Conservation (phyloP, 345 rosid species). For the Acer yangbiense region DNA sequence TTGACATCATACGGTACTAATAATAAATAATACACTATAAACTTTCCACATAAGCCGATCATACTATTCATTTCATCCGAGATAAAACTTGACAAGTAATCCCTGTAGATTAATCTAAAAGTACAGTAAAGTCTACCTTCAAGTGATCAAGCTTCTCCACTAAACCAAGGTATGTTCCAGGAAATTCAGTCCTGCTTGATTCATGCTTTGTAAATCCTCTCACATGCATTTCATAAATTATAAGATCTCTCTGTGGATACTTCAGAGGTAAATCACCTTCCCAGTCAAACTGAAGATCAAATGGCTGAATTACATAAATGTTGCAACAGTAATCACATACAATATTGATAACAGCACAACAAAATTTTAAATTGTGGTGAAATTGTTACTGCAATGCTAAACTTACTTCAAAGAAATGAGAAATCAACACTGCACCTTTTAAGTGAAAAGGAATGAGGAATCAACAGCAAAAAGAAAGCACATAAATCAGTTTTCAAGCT, state of each 20-base stretch:
- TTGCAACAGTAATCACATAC: conserved; percentile 5
- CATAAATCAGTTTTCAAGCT: background rate
- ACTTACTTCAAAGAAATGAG: background rate
- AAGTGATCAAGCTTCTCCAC: conserved; percentile 94
- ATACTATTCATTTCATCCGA: no score
- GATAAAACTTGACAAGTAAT: background rate
- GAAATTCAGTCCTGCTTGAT: conserved; percentile 66
- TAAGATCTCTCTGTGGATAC: conserved; percentile 70
- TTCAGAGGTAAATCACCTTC: conserved; percentile 91
- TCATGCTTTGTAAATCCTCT: conserved; percentile 90
- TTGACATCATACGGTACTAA: no score
- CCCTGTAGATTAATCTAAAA: background rate
- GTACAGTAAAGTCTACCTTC: conserved; percentile 51
- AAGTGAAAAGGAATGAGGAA: background rate
- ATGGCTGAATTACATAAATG: background rate
- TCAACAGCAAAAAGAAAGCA: background rate
- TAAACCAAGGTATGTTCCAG: conserved; percentile 84
- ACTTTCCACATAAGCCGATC: no score
- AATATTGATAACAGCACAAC: background rate
- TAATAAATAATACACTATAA: no score
- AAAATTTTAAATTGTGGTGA: background rate
- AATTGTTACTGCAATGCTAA: background rate
- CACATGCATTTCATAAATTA: conserved; percentile 94
- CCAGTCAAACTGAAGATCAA: conserved; percentile 84
- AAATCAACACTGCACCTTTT: background rate